phyloP scores from a whole-genome alignment of 805 yeast genomes.

The Candida chauliodis region DNA sequence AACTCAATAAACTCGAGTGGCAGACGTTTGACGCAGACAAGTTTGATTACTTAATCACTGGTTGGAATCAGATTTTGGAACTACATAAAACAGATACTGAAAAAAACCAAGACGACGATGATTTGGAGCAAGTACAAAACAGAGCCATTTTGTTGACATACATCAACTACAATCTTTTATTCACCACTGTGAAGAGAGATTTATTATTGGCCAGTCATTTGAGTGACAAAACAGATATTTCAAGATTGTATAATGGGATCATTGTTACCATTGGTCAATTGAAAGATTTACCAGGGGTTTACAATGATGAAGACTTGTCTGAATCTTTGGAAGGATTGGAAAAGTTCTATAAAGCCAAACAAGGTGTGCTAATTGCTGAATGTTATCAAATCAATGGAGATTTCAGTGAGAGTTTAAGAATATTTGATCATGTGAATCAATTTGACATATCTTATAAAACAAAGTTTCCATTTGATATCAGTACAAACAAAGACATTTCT shows the following conservation, averaged over 20 bases:
- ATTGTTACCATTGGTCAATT: constrained; percentile 53
- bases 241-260: constrained; percentile 50
- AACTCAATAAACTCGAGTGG: constrained; percentile 19
- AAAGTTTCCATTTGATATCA: constrained; percentile 40
- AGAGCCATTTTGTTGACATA: constrained; percentile 74
- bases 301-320: constrained; percentile 70
- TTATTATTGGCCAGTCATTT: constrained; percentile 41
- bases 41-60: constrained; percentile 54
- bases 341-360: constrained; percentile 44
- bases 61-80: constrained; percentile 70
- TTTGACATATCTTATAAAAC: constrained; percentile 24
- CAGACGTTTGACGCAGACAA: constrained; percentile 35
- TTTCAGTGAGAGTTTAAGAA: constrained; percentile 46
- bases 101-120: constrained; percentile 45
- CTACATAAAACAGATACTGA: constrained; percentile 55
- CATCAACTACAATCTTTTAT: constrained; percentile 62
- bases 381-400: constrained; percentile 39
- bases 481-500: constrained; percentile 31
- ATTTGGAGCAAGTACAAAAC: constrained; percentile 59
- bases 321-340: constrained; percentile 50
- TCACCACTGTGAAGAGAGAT: constrained; percentile 74
- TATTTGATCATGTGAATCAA: constrained; percentile 24
- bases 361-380: constrained; percentile 43
- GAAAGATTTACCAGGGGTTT: constrained; percentile 86
- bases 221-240: constrained; percentile 36